These are phyloP conservation scores for Exutisphaerella laricina DNA, from an alignment of 2,329 filamentous ascomycete genomes.

Conservation along the genomic window DNA sequence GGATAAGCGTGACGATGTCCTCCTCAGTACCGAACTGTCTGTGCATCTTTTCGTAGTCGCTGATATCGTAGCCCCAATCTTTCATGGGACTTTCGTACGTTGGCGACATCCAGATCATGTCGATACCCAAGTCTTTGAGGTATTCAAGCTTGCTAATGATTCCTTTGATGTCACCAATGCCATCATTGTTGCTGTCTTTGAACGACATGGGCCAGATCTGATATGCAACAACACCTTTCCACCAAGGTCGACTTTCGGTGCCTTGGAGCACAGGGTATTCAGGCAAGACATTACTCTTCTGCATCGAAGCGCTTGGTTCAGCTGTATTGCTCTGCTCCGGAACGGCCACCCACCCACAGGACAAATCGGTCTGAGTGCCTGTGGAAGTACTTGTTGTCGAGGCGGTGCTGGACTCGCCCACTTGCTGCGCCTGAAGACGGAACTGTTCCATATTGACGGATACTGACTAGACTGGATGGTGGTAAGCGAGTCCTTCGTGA, in stretches of 20 bases:
- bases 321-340: no score
- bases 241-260: constrained; percentile 33
- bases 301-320: no score
- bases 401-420: no score
- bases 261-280: constrained; percentile 11
- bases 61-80: constrained; percentile 65
- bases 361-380: no score
- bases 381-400: no score
- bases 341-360: no score
- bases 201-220: constrained; percentile 45
- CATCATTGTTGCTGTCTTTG: constrained; percentile 50
- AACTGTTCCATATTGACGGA: no score
- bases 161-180: constrained; percentile 58
- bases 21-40: constrained; percentile 60
- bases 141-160: constrained; percentile 57
- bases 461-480: no score
- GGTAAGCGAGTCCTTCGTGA: no score
- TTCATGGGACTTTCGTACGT: constrained; percentile 56
- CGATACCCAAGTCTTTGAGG: constrained; percentile 54
- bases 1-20: constrained; percentile 59
- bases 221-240: constrained; percentile 44
- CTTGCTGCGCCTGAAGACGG: no score
- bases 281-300: no score
- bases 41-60: constrained; percentile 62
- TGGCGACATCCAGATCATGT: constrained; percentile 63